These are phyloP conservation scores for Fusarium sp. DNA, from an alignment of 2,329 filamentous ascomycete species.

Conservation along the genomic window DNA sequence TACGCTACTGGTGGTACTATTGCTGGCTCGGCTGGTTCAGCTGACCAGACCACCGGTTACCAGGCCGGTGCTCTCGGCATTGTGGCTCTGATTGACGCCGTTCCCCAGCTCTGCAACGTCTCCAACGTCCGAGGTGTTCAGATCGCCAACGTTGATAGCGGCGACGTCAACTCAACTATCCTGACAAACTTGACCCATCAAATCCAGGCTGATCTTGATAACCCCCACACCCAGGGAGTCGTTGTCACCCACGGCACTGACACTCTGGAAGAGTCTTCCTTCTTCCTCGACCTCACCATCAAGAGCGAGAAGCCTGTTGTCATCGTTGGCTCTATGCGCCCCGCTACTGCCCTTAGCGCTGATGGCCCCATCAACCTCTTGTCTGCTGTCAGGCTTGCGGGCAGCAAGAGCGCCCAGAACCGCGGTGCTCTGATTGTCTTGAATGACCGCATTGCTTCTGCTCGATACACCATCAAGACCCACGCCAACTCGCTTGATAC, in stretches of 20 bases:
- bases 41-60: conserved; percentile 62
- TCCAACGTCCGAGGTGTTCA: conserved; percentile 69
- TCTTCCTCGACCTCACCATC: conserved; percentile 72
- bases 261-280: conserved; percentile 73
- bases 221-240: conserved; percentile 60
- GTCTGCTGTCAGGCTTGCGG: conserved; percentile 71
- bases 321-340: conserved; percentile 74
- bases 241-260: conserved; percentile 78
- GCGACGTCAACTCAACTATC: conserved; percentile 63
- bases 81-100: conserved; percentile 65
- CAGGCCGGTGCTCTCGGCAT: conserved; percentile 61
- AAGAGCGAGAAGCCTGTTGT: conserved; percentile 72
- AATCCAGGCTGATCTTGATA: conserved; percentile 64
- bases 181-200: conserved; percentile 63
- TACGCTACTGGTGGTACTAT: conserved; percentile 73
- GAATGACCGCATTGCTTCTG: conserved; percentile 71
- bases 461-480: conserved; percentile 72
- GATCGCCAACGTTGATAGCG: conserved; percentile 63
- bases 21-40: conserved; percentile 63
- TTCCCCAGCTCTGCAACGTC: conserved; percentile 67
- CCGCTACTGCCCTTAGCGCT: conserved; percentile 72
- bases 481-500: conserved; percentile 75
- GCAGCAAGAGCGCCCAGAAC: conserved; percentile 58
- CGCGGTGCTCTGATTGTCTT: conserved; percentile 73
- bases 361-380: conserved; percentile 75